Base-by-base conservation (phyloP, 345 rosid genomes). In the Balakata baccata region DNA sequence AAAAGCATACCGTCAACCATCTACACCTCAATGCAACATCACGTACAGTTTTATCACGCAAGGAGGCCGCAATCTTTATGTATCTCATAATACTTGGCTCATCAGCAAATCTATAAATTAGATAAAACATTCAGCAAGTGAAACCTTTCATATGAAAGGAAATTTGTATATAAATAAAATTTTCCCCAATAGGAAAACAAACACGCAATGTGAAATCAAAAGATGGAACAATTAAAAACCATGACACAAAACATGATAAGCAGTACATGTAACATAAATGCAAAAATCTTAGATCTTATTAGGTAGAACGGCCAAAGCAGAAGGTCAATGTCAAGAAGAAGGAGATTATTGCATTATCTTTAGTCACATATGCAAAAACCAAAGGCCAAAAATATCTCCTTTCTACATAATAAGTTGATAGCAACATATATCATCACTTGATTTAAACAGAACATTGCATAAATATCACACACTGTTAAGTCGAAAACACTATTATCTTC, bases 11-110 rank as follows among this genome's bases (percentile, higher is more conserved):
- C 69, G 83, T 87, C 93, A 91, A 83, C 97, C 97, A 95, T 77
- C 97, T 86, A 81, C 99, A 92, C 86, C 97, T 88, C 87, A 95
- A 77, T 64, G 99, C 98, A 83, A 95, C 98, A 85, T 95, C 99
- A 25, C 99, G 89, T 5, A 95, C 96, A 11, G 90, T 87, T 85
- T 95, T 95, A 47, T 92, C 91, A 68, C 77, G 97, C 76, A 95
- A 82, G 66, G 80, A 82, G 37, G 90, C 90, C 2, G 98, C 98
- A 77, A 95, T 87, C 79, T 89, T 92, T 66, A 95, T 84, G 80
- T 91, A 95, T 85, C 77, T 95, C 91, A 91, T 81, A 57, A 95
- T 89, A 78, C 83, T 88, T 57, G 90, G 93, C 78, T 89, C 94
- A 41, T 86, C 92, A 47, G 83, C 86, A 71, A 81, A 89, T 59